Base-by-base conservation (phyloP, 2,329 filamentous ascomycete species). In the Penicillium sp. region DNA sequence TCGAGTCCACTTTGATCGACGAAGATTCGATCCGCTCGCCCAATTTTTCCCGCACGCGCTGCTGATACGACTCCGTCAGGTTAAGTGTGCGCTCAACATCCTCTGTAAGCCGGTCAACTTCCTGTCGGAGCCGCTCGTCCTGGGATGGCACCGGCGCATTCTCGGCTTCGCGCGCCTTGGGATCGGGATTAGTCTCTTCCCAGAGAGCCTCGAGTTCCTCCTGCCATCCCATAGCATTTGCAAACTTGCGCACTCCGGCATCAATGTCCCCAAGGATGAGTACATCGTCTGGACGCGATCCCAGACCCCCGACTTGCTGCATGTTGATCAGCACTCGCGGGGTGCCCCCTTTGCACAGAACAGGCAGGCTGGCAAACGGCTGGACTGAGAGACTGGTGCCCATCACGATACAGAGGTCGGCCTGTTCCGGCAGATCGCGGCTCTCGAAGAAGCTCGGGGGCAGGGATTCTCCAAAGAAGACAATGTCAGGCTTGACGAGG, bases 401-500 rank as follows among this genome's bases (percentile, higher is more conserved):
- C 82, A 97, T 89, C 24, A 97, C 85, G 56, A 98, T 89, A 45
- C 90, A 86, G 2, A 97, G 79, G 73, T 97, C 92, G 0, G 92
- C 91, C 70, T 84, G 78, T 1, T 78, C 79, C 0, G 87, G 84
- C 13, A 89, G 76, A 44, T 80, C 73, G 30, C 82, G 79, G 61
- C 86, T 88, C 7, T 79, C 73, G 72, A 89, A 88, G 77, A 96
- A 96, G 0, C 78, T 79, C 7, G 79, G 75, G 0, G 91, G 91
- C 2, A 93, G 78, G 1, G 85, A 77, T 74, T 96, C 93, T 55
- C 93, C 93, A 70, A 97, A 97, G 79, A 97, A 97, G 37, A 96
- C 92, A 73, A 97, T 97, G 71, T 97, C 92, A 0, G 93, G 93
- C 79, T 97, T 97, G 40, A 97, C 92, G 2, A 95, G 80, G 0